Percentiles rank a stretch among this genome's conserved stretches.
phyloP scores from a whole-genome alignment of 2,329 filamentous ascomycete genomes.

The Pseudocercospora pini-densiflorae region DNA sequence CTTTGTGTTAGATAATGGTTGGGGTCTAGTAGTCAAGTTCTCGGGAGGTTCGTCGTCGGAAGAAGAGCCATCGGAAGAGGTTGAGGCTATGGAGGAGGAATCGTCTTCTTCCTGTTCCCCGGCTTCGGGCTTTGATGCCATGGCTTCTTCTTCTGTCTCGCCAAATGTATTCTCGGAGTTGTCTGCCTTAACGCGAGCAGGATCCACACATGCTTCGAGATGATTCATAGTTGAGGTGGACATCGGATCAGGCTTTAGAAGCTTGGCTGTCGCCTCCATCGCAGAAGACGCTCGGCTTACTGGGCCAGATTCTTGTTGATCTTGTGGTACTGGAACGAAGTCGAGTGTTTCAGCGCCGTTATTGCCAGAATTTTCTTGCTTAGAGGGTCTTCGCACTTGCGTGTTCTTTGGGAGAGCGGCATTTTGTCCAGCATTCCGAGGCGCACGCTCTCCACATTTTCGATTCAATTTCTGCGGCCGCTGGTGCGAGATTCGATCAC shows the following conservation, averaged over 20 bases:
- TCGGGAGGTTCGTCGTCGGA: conserved; percentile 45
- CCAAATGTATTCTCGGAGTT: background rate
- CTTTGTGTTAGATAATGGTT: conserved; percentile 8
- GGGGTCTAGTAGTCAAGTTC: conserved; percentile 43
- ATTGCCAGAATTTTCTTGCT: background rate
- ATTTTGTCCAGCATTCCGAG: background rate
- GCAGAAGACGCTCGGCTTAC: background rate
- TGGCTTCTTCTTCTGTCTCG: background rate
- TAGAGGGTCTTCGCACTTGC: background rate
- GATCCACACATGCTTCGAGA: background rate
- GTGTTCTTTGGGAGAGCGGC: background rate
- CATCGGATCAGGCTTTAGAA: background rate
- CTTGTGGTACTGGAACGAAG: background rate
- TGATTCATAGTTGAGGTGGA: background rate
- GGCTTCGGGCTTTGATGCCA: background rate
- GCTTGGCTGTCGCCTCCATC: background rate
- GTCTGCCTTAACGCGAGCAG: background rate
- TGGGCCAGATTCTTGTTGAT: background rate
- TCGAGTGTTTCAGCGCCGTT: background rate
- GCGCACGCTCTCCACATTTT: background rate
- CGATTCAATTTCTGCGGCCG: background rate
- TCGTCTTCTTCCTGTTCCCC: background rate
- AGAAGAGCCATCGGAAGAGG: conserved; percentile 29
- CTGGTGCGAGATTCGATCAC: background rate
- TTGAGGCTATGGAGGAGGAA: background rate